Evolutionary conservation across 768 basidiomycete species (phyloP), one percentile per base, ranked within the genome.

Genomic region (Russula ochroleuca): DNA sequence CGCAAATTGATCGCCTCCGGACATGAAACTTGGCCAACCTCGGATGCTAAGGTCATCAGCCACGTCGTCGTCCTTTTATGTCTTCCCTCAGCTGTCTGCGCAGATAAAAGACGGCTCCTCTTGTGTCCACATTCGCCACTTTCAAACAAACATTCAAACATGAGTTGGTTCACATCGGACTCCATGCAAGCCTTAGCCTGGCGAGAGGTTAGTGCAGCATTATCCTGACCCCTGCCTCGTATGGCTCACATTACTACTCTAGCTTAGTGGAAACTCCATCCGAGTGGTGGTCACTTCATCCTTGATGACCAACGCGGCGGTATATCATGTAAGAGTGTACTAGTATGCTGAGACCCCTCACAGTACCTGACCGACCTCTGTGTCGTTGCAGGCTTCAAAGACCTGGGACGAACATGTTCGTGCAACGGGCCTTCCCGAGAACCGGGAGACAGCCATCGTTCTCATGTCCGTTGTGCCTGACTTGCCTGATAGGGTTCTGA

Each of bases 361-460:
- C 5, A 40, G 45, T 28, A 38, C 21, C 51, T 28, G 40, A 47
- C 45, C 0, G 5, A 64, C 35, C 2, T 11, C 6, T 40, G 10
- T 43, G 10, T 43, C 4, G 28, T 45, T 41, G 31, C 31, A 65
- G 64, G 64, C 64, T 23, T 65, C 59, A 15, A 65, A 14, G 54
- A 65, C 64, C 14, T 65, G 64, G 64, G 64, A 65, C 40, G 64
- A 65, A 57, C 64, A 65, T 45, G 59, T 65, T 31, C 38, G 54
- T 28, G 1, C 59, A 19, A 28, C 64, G 19, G 64, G 64, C 38
- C 64, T 65, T 57, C 64, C 64, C 53, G 64, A 65, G 38, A 56
- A 37, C 37, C 59, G 64, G 23, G 64, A 60, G 15, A 58, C 48
- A 31, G 59, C 64, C 49, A 56, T 65, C 54, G 60, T 5, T n/a